Evolutionary conservation across 805 yeast genomes (phyloP).

Genomic region (Candida dajiaensis): DNA sequence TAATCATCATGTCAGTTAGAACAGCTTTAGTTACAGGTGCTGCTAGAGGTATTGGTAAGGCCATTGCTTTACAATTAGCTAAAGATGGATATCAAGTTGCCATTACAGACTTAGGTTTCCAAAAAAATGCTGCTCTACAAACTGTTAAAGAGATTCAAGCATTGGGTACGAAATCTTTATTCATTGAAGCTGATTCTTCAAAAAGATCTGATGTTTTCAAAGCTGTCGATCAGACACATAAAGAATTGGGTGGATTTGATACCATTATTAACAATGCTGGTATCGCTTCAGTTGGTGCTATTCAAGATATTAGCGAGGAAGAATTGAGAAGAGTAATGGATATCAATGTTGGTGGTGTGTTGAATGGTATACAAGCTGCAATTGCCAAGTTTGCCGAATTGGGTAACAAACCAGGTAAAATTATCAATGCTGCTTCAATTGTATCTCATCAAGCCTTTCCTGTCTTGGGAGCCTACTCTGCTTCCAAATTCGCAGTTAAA

Average conservation of each 20-base stretch:
- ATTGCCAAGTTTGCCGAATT: slow-evolving; percentile 23
- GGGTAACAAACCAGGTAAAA: slow-evolving; percentile 28
- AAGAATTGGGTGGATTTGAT: slow-evolving; percentile 28
- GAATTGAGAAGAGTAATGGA: slow-evolving; percentile 21
- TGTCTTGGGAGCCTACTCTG: slow-evolving; percentile 28
- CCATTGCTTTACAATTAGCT: slow-evolving; percentile 75
- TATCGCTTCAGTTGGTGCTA: slow-evolving; percentile 23
- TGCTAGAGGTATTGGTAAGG: slow-evolving; percentile 86
- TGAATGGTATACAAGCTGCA: slow-evolving; percentile 31
- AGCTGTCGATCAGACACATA: slow-evolving; percentile 25
- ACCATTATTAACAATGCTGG: slow-evolving; percentile 35
- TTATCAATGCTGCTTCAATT: slow-evolving; percentile 33
- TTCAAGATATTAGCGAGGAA: slow-evolving; percentile 25
- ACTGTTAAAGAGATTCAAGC: slow-evolving; percentile 19
- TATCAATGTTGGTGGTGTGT: slow-evolving; percentile 28
- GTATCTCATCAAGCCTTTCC: slow-evolving; percentile 29
- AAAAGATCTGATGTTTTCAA: slow-evolving; percentile 20
- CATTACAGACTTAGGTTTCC: slow-evolving; percentile 22
- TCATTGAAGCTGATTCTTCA: slow-evolving; percentile 23
- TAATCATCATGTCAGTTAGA: slow-evolving; percentile 9
- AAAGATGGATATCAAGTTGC: slow-evolving; percentile 50
- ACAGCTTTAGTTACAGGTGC: slow-evolving; percentile 82
- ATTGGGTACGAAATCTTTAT: slow-evolving; percentile 18
- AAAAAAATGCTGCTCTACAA: slow-evolving; percentile 18
- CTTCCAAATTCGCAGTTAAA: slow-evolving; percentile 33